Conservation (phyloP, 2,329 filamentous ascomycete genomes). For the Capronia americana region DNA sequence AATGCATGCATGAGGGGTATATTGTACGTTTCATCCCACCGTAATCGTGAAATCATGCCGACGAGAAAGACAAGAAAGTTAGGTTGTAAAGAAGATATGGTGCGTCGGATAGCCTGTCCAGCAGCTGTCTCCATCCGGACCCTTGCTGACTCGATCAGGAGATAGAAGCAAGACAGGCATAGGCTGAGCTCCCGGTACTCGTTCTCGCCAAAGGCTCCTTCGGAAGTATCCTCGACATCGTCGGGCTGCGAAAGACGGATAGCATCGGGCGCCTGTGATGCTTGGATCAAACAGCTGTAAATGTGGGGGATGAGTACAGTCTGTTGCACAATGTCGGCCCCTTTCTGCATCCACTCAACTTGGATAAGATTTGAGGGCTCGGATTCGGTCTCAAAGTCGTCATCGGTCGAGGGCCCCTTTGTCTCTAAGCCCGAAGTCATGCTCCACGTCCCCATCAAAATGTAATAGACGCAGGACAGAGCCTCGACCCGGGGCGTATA, state of each 20-base stretch:
- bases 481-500: slow-evolving; percentile 52
- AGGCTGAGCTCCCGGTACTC: slow-evolving; percentile 38
- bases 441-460: slow-evolving; percentile 73
- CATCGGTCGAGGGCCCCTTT: slow-evolving; percentile 14
- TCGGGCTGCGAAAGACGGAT: not conserved
- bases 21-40: slow-evolving; percentile 68
- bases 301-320: slow-evolving; percentile 47
- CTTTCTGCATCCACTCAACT: slow-evolving; percentile 55
- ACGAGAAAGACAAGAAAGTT: slow-evolving; percentile 38
- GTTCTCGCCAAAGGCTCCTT: slow-evolving; percentile 37
- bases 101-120: slow-evolving; percentile 30
- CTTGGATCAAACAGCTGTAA: slow-evolving; percentile 47
- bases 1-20: slow-evolving; percentile 72
- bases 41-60: slow-evolving; percentile 50
- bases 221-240: slow-evolving; percentile 27
- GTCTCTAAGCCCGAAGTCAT: slow-evolving; percentile 63
- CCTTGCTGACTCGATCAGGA: slow-evolving; percentile 38
- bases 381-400: slow-evolving; percentile 48
- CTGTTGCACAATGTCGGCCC: slow-evolving; percentile 48
- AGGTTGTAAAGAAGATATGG: slow-evolving; percentile 33
- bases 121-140: slow-evolving; percentile 22
- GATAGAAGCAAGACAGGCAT: slow-evolving; percentile 39
- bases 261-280: slow-evolving; percentile 47
- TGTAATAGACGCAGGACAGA: slow-evolving; percentile 55
- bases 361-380: slow-evolving; percentile 57